phyloP scores from a whole-genome alignment of 2,329 filamentous ascomycete species.

The Colletotrichum higginsianum region DNA sequence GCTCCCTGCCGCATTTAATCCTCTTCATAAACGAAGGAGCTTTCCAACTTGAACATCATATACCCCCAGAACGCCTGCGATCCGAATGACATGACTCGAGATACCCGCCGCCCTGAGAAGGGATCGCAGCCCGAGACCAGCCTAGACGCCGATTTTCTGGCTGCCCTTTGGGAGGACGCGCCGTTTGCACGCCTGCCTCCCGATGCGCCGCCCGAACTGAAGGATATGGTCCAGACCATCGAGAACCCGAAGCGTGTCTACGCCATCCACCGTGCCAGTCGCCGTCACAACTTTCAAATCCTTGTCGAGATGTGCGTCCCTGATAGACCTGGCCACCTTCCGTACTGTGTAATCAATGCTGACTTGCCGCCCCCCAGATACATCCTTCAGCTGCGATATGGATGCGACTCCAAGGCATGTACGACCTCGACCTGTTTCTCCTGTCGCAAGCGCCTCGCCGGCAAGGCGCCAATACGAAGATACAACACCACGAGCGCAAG shows the following conservation, averaged over 20 bases:
- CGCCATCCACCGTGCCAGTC: conserved; percentile 71
- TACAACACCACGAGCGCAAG: conserved; percentile 88
- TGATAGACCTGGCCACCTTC: conserved; percentile 34
- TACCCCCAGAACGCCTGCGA: conserved; percentile 33
- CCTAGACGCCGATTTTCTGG: conserved; percentile 65
- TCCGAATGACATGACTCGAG: conserved; percentile 65
- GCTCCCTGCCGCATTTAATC: conserved; percentile 30
- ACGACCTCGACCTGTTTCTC: conserved; percentile 85
- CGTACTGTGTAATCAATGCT: conserved; percentile 27
- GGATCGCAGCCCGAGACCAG: conserved; percentile 50
- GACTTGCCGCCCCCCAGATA: conserved; percentile 67
- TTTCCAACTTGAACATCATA: conserved; percentile 32
- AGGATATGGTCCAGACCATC: conserved; percentile 68
- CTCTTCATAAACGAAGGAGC: conserved; percentile 1
- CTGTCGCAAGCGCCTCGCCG: conserved; percentile 77
- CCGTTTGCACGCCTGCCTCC: conserved; percentile 71
- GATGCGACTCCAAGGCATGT: conserved; percentile 80
- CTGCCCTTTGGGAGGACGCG: conserved; percentile 71
- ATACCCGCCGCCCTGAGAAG: conserved; percentile 55
- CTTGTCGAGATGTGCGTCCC: conserved; percentile 75
- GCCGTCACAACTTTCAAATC: conserved; percentile 75
- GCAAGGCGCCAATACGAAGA: conserved; percentile 78
- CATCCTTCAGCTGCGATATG: conserved; percentile 84
- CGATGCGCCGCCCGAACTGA: conserved; percentile 73
- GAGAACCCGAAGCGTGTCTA: conserved; percentile 75